phyloP scores from a whole-genome alignment of 2,329 filamentous ascomycete species.

The Diaporthe batatas region DNA sequence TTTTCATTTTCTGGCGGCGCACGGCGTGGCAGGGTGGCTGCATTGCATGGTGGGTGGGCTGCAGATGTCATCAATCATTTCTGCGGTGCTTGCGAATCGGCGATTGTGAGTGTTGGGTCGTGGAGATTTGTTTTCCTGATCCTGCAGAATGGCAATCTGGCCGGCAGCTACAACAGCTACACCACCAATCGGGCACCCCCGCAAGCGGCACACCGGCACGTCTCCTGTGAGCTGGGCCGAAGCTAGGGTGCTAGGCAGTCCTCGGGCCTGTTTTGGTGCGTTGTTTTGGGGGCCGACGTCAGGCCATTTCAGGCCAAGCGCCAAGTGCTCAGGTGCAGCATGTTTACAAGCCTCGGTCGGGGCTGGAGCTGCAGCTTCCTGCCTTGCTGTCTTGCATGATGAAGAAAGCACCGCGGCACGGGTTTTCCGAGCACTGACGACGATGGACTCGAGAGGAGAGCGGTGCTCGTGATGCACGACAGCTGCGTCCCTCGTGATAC shows the following conservation, averaged over 20 bases:
- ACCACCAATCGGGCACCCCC: not conserved
- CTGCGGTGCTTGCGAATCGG: conserved; percentile 10
- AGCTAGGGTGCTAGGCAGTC: not conserved
- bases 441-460: conserved; percentile 5
- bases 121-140: conserved; percentile 15
- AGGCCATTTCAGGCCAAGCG: conserved; percentile 8
- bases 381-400: not conserved
- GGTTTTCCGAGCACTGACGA: not conserved
- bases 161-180: not conserved
- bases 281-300: conserved; percentile 10
- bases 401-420: not conserved
- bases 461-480: conserved; percentile 8
- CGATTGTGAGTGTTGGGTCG: conserved; percentile 12
- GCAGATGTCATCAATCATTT: conserved; percentile 18
- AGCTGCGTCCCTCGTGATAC: not conserved
- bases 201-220: conserved; percentile 25
- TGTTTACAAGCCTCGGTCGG: not conserved
- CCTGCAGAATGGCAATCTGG: conserved; percentile 14
- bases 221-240: conserved; percentile 4
- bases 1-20: conserved; percentile 14
- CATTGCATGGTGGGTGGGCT: not conserved
- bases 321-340: not conserved
- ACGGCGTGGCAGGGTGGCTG: conserved; percentile 19
- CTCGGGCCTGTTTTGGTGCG: not conserved
- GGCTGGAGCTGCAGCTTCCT: not conserved